These are phyloP conservation scores for Mycena amicta DNA, from an alignment of 768 basidiomycete genomes.

Conservation along the genomic window DNA sequence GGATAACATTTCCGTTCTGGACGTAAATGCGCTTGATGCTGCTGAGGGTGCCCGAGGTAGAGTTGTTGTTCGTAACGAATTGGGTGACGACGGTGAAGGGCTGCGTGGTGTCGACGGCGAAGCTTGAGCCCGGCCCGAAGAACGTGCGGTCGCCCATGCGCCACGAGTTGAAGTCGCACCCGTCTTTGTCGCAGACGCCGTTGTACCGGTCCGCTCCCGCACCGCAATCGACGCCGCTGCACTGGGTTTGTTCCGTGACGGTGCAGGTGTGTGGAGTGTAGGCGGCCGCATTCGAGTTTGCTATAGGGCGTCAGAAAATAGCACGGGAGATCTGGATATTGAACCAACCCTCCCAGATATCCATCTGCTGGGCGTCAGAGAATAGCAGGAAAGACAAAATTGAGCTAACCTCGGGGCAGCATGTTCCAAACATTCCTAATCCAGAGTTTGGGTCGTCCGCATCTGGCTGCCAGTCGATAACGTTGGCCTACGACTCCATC, in stretches of 20 bases:
- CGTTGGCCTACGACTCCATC: no score
- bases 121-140: conserved; percentile 42
- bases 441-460: conserved; percentile 48
- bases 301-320: conserved; percentile 12
- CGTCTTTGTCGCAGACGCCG: conserved; percentile 55
- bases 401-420: conserved; percentile 61
- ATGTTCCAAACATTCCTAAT: conserved; percentile 48
- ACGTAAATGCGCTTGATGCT: conserved; percentile 61
- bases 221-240: conserved; percentile 45
- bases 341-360: conserved; percentile 51
- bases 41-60: conserved; percentile 47
- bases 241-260: conserved; percentile 41
- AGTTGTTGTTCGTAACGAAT: conserved; percentile 51
- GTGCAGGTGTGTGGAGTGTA: conserved; percentile 57
- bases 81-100: conserved; percentile 62
- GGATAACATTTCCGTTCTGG: conserved; percentile 53
- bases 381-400: no score
- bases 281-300: conserved; percentile 53
- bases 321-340: not conserved
- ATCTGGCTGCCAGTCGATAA: conserved; percentile 41
- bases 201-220: conserved; percentile 34
- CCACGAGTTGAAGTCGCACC: conserved; percentile 66
- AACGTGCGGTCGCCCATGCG: conserved; percentile 50
- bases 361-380: no score
- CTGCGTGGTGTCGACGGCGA: conserved; percentile 51